These are phyloP conservation scores for Amanita fuliginea DNA, from an alignment of 768 basidiomycete species.

Conservation along the genomic window DNA sequence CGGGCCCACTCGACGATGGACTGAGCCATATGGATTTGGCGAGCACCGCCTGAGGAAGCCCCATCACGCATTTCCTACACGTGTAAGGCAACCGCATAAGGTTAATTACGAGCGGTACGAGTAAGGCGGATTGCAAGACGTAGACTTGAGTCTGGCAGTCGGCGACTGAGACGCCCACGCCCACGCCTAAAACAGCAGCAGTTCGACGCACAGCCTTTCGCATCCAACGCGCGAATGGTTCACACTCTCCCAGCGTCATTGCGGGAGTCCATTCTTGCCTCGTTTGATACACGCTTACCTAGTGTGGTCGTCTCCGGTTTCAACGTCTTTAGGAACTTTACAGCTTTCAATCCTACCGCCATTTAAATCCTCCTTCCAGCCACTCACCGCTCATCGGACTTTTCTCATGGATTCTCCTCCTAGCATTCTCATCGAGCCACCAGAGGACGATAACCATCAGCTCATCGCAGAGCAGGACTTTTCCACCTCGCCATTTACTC, in stretches of 20 bases:
- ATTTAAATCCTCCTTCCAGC: background rate
- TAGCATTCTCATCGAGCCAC: conserved; percentile 1
- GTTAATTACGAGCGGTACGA: no score
- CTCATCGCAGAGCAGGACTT: background rate
- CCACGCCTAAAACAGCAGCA: no score
- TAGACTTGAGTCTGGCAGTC: no score
- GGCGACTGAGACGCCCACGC: no score
- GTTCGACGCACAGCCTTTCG: background rate
- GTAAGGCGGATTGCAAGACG: no score
- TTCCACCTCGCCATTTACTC: background rate
- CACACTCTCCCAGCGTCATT: background rate
- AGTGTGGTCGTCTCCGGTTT: background rate
- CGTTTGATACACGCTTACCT: background rate
- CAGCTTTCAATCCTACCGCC: background rate
- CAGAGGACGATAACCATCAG: conserved; percentile 1
- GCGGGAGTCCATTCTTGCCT: background rate
- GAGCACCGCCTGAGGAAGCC: no score
- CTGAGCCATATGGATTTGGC: no score
- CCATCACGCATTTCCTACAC: background rate
- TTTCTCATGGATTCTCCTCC: background rate
- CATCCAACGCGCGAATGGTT: background rate
- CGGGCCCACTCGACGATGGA: no score
- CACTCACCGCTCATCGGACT: background rate
- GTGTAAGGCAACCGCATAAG: background rate
- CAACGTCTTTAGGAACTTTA: background rate